These are phyloP conservation scores for Karstenula rhodostoma DNA, from an alignment of 2,329 filamentous ascomycete genomes.

Conservation along the genomic window DNA sequence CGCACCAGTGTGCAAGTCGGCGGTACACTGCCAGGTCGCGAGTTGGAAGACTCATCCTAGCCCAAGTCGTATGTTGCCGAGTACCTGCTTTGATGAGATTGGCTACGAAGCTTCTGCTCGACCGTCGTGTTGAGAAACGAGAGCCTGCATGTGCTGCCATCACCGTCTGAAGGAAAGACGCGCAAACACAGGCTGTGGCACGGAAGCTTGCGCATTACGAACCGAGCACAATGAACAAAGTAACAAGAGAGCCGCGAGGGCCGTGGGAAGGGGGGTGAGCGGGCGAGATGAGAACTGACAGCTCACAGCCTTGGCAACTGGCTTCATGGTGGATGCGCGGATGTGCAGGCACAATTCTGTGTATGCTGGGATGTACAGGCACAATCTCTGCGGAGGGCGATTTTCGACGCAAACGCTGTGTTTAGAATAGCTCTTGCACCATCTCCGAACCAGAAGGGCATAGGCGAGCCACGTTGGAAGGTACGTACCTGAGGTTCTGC, in stretches of 20 bases:
- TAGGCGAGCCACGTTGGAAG: not conserved
- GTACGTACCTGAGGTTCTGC: not conserved
- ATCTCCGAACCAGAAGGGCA: not conserved
- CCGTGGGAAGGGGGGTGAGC: not conserved
- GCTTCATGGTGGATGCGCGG: not conserved
- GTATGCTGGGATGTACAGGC: not conserved
- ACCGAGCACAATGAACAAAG: not conserved
- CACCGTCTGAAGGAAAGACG: no score
- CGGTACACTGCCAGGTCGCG: no score
- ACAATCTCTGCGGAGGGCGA: not conserved
- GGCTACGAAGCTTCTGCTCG: no score
- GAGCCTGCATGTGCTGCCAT: no score
- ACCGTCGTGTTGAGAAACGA: no score
- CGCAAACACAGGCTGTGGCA: not conserved
- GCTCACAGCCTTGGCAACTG: not conserved
- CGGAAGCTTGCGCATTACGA: not conserved
- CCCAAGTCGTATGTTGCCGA: no score
- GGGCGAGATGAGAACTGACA: not conserved
- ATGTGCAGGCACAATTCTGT: no score
- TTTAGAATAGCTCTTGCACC: not conserved
- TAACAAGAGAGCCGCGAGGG: not conserved
- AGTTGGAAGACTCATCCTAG: no score
- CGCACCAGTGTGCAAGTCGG: no score
- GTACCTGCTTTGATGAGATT: no score
- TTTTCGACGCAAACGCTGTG: not conserved